A percentile compares a stretch with the other conserved stretches of the same genome.
Conservation (phyloP, 805 yeast genomes). For the Kuraishia borneana region DNA sequence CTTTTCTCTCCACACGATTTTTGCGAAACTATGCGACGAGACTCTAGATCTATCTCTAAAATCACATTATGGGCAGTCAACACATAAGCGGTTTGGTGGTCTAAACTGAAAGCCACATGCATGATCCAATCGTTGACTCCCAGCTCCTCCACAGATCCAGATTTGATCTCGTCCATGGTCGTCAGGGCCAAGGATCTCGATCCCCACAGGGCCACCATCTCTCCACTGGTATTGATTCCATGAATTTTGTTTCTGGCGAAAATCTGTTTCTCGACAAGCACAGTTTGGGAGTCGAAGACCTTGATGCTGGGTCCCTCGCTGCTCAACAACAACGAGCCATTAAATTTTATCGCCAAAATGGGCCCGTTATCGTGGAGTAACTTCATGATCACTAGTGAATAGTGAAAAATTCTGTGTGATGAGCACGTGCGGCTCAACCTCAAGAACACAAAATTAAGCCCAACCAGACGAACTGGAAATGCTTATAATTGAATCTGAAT, state of each 20-base stretch:
- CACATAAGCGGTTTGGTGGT: slow-evolving; percentile 29
- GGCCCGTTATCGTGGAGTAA: slow-evolving; percentile 2
- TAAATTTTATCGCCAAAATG: slow-evolving; percentile 32
- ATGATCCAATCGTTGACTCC: slow-evolving; percentile 75
- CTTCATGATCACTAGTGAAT: background rate
- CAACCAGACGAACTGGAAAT: no score
- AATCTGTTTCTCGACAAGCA: slow-evolving; percentile 29
- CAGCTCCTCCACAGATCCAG: slow-evolving; percentile 23
- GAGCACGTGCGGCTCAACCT: no score
- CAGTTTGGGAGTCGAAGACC: slow-evolving; percentile 33
- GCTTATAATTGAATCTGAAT: no score
- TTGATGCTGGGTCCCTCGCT: slow-evolving; percentile 68
- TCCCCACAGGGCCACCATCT: slow-evolving; percentile 44
- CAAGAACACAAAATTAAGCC: no score
- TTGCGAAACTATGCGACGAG: slow-evolving; percentile 16
- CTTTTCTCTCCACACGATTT: slow-evolving; percentile 58
- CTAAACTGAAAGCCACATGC: slow-evolving; percentile 37
- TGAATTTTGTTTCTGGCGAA: slow-evolving; percentile 76
- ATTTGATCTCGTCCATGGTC: slow-evolving; percentile 17
- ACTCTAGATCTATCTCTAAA: slow-evolving; percentile 21
- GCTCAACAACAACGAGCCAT: slow-evolving; percentile 28
- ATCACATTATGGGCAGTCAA: slow-evolving; percentile 77
- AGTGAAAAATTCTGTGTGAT: background rate
- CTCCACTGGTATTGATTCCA: slow-evolving; percentile 37
- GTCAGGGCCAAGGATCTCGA: slow-evolving; percentile 49